A percentile compares a stretch with the other conserved stretches of the same genome.
Evolutionary conservation across 139 green algal genomes (phyloP).

Genomic region (Pseudopediastrum boryanum): DNA sequence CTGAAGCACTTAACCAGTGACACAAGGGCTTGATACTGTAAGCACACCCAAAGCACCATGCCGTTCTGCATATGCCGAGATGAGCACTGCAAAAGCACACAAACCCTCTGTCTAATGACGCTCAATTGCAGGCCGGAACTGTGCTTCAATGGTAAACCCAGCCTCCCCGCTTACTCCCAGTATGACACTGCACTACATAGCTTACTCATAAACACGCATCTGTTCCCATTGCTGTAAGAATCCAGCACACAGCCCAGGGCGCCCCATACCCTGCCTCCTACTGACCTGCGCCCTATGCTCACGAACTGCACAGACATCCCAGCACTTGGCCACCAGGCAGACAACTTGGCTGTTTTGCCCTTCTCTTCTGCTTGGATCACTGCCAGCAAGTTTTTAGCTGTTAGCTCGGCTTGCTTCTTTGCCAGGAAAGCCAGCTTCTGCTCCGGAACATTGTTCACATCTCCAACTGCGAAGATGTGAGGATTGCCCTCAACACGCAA

Average conservation of each 20-base stretch:
- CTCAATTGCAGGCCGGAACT: no score
- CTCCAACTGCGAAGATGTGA: constrained; percentile 27
- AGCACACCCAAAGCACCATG: no score
- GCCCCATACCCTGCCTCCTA: no score
- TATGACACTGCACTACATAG: not conserved
- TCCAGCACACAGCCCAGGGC: no score
- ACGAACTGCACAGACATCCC: constrained; percentile 19
- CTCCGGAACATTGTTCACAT: constrained; percentile 27
- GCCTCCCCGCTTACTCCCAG: not conserved
- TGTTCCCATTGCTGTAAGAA: no score
- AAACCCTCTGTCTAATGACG: not conserved
- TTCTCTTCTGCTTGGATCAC: not conserved
- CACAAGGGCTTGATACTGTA: no score
- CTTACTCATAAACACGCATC: not conserved
- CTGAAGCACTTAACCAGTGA: no score
- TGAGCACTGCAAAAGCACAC: not conserved
- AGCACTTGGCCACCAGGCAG: constrained; percentile 3
- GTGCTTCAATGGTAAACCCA: not conserved
- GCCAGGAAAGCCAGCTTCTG: constrained; percentile 42
- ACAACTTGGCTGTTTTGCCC: not conserved
- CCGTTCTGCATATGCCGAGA: no score
- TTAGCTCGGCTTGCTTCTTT: constrained; percentile 9
- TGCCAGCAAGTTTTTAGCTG: constrained; percentile 4
- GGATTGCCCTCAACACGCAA: constrained; percentile 21
- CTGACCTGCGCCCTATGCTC: constrained; percentile 19